Conservation (phyloP, 1,284 basidiomycete genomes). For the Pisolithus thermaeus region DNA sequence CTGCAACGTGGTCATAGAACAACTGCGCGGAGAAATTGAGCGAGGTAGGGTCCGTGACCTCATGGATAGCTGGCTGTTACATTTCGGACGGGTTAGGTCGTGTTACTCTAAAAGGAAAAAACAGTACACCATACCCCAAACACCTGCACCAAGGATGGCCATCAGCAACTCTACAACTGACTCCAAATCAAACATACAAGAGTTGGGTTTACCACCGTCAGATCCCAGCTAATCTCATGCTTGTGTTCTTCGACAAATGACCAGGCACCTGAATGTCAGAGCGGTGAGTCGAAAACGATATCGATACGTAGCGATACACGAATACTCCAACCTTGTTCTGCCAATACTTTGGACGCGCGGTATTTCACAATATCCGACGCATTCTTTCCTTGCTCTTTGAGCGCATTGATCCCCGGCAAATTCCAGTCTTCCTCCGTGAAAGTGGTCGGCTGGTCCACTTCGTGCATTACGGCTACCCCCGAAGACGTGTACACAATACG, state of each 20-base stretch:
- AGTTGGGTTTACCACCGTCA: constrained; percentile 53
- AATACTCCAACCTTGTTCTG: constrained; percentile 48
- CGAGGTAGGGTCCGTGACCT: constrained; percentile 35
- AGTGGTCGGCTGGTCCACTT: constrained; percentile 15
- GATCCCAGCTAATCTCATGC: constrained; percentile 42
- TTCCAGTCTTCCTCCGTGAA: constrained; percentile 63
- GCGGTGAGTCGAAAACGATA: not conserved
- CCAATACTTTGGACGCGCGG: constrained; percentile 60
- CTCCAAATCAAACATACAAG: constrained; percentile 35
- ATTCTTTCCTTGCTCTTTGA: constrained; percentile 48
- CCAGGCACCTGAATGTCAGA: constrained; percentile 39
- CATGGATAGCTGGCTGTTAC: constrained; percentile 42
- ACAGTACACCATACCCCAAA: constrained; percentile 26
- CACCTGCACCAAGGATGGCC: constrained; percentile 15
- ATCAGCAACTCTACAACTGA: not conserved
- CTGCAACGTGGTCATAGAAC: constrained; percentile 29
- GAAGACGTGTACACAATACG: constrained; percentile 66
- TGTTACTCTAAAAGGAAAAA: not conserved
- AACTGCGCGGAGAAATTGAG: constrained; percentile 44
- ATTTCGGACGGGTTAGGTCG: not conserved
- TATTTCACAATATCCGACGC: constrained; percentile 44
- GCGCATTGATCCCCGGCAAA: constrained; percentile 41
- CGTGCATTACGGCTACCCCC: constrained; percentile 42
- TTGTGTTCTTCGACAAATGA: constrained; percentile 54
- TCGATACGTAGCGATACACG: not conserved